These are phyloP conservation scores for Penicillium sp. DNA, from an alignment of 2,329 filamentous ascomycete species.

Conservation along the genomic window DNA sequence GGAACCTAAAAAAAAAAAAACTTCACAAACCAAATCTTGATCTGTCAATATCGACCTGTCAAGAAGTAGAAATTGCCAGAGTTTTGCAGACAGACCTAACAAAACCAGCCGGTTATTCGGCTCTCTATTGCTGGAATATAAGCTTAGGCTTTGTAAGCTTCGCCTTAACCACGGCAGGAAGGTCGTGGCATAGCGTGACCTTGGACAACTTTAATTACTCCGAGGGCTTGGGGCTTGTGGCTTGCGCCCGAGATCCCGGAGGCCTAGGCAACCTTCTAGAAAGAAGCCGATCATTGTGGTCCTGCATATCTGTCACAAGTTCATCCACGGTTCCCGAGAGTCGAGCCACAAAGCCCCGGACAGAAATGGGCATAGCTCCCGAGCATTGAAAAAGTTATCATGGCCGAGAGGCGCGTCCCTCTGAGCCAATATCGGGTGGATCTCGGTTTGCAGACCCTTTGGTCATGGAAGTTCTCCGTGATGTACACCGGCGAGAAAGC, in stretches of 20 bases:
- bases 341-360: not conserved
- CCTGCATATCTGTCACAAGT: conserved; percentile 10
- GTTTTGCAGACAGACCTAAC: not conserved
- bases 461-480: not conserved
- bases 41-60: not conserved
- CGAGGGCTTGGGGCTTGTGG: not conserved
- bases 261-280: conserved; percentile 15
- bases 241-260: not conserved
- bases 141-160: not conserved
- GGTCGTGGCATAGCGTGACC: conserved; percentile 7
- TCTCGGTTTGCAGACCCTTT: not conserved
- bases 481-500: conserved; percentile 5
- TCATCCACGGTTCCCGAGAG: conserved; percentile 7
- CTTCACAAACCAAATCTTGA: not conserved
- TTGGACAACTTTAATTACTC: not conserved
- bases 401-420: not conserved
- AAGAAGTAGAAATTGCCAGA: not conserved
- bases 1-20: not conserved
- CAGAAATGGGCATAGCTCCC: conserved; percentile 15
- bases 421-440: conserved; percentile 1
- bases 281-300: conserved; percentile 18
- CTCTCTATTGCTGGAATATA: not conserved
- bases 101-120: not conserved
- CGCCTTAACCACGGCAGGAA: not conserved
- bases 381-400: not conserved